Evolutionary conservation across 257 asterid genomes (phyloP), one percentile per base, ranked within the genome.

Genomic region (Salvia splendens): DNA sequence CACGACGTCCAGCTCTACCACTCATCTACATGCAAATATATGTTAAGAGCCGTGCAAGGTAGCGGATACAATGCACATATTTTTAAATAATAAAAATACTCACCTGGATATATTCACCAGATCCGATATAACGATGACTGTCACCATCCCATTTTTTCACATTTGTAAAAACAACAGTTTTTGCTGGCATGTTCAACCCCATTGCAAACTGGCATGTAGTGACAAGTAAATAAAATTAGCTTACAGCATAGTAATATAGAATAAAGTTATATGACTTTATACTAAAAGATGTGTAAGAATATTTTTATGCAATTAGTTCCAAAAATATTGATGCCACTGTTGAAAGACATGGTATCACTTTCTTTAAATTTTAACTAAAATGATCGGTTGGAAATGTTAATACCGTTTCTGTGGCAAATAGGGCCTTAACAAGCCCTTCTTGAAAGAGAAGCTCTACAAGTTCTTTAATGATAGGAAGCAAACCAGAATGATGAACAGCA

Each of bases 1-100:
- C 99, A 77, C 99, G 97, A 8, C 99, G 99, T 69, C 99, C 97
- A 79, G 99, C 99, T 85, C 99, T 91, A 70, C 99, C 99, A 79
- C 99, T 93, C 99, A 93, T 93, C 97, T 93, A 73, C 52, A 78
- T 63, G 69, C 72, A 61, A 69, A 82, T 38, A 76, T n/a, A 59
- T 61, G 60, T 67, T 75, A 76, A 71, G 28, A 60, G 16, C 46
- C 61, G 30, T 61, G 60, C 51, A 64, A 15, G 20, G 70, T 61
- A 54, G 38, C 36, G 66, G 17, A 64, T 58, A 46, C 38, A 61
- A 30, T 12, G 68, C 60, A 60, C 15, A 62, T 63, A 41, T 55
- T 15, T 20, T 12, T 47, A 35, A 43, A 4, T 65, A 32, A 28
- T 5, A 36, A 47, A 67, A 73, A 41, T 36, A 78, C 88, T 82